Conservation (phyloP, 768 basidiomycete species). For the Leccinum truebloodii region DNA sequence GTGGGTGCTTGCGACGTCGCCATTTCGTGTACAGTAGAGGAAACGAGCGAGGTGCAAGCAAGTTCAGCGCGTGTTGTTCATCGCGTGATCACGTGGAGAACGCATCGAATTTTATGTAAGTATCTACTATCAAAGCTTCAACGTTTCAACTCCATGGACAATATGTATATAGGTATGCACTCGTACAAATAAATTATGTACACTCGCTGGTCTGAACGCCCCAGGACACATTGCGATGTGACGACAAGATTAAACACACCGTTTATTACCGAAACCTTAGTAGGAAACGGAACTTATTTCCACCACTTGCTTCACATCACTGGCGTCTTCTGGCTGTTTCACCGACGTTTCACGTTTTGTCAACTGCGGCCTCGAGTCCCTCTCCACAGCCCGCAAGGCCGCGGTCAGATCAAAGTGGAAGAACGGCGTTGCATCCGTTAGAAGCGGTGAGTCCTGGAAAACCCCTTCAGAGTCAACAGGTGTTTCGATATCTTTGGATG, state of each 20-base stretch:
- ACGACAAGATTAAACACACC: neutral
- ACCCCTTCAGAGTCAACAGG: neutral
- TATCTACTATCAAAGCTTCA: neutral
- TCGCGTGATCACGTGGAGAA: neutral
- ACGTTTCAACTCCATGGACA: neutral
- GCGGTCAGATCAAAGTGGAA: neutral
- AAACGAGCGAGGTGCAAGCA: neutral
- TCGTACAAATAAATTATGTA: neutral
- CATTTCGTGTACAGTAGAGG: constrained; percentile 29
- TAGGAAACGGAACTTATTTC: neutral
- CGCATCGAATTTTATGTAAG: too few relatives aligned
- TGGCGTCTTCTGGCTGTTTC: neutral
- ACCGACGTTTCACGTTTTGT: neutral
- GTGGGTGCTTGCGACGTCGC: constrained; percentile 47
- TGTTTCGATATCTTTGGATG: neutral
- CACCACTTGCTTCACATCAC: neutral
- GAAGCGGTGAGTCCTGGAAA: neutral
- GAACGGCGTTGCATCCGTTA: neutral
- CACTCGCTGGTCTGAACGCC: neutral
- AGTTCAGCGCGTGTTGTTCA: neutral
- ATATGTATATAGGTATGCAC: too few relatives aligned
- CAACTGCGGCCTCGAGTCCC: neutral
- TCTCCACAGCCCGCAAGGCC: neutral
- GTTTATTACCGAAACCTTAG: neutral
- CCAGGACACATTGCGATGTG: neutral